A percentile compares a stretch with the other conserved stretches of the same genome.
These are phyloP conservation scores for Eucalyptus leucophloia DNA, from an alignment of 345 rosid genomes.

Conservation along the genomic window DNA sequence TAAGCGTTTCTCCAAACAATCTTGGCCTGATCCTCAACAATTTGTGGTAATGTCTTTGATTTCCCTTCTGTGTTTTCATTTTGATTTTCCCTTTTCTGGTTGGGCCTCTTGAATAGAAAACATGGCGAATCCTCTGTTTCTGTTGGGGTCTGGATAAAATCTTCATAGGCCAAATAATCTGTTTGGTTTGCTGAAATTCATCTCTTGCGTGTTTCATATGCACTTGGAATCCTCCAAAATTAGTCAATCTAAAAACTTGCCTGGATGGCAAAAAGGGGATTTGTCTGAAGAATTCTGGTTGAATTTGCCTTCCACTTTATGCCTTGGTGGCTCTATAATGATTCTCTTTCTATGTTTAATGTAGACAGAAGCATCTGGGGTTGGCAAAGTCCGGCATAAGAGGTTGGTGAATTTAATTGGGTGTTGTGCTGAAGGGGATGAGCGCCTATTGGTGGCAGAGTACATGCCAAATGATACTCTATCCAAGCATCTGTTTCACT, in stretches of 20 bases:
- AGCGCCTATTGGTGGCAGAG: conserved; percentile 84
- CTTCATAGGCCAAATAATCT: not conserved
- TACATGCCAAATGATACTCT: conserved; percentile 95
- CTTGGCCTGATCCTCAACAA: conserved; percentile 98
- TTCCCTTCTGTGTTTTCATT: not conserved
- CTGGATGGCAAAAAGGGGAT: not conserved
- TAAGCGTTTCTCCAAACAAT: conserved; percentile 79
- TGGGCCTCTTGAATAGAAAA: not conserved
- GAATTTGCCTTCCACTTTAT: not conserved
- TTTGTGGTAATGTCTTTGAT: conserved; percentile 39
- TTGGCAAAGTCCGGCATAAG: conserved; percentile 79
- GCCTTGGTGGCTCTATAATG: not conserved
- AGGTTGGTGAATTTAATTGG: conserved; percentile 91
- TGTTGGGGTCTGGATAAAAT: not conserved
- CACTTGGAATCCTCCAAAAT: not conserved
- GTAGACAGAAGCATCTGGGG: conserved; percentile 82
- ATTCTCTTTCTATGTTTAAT: not conserved
- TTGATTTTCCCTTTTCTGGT: not conserved
- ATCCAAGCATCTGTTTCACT: conserved; percentile 95
- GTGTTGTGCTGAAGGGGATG: conserved; percentile 92
- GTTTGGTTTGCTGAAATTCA: not conserved
- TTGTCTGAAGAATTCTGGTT: not conserved
- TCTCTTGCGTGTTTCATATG: not conserved
- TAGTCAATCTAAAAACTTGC: not conserved
- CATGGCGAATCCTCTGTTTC: not conserved